Conservation (phyloP, 352 stramenopile genomes). For the Phytophthora cactorum region DNA sequence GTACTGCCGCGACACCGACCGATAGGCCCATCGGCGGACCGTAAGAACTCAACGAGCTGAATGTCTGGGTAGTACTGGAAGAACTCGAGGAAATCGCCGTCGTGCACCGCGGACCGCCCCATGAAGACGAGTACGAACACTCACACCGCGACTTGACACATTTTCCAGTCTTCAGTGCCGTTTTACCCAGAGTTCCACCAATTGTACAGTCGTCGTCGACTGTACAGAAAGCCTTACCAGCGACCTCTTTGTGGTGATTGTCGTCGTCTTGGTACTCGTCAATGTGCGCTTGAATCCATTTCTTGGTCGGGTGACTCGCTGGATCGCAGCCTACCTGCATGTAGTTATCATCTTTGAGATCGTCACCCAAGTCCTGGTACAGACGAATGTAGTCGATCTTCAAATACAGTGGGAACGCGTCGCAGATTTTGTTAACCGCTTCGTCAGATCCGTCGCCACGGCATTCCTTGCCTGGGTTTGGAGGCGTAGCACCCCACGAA, state of each 20-base stretch:
- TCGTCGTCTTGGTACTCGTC: slow-evolving; percentile 47
- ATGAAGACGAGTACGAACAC: slow-evolving; percentile 43
- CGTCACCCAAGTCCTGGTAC: slow-evolving; percentile 66
- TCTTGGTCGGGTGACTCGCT: slow-evolving; percentile 42
- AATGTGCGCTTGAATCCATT: slow-evolving; percentile 50
- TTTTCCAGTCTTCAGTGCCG: slow-evolving; percentile 35
- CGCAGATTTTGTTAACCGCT: slow-evolving; percentile 43
- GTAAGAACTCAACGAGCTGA: slow-evolving; percentile 25
- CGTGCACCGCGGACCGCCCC: slow-evolving; percentile 61
- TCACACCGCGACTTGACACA: slow-evolving; percentile 51
- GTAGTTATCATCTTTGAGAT: slow-evolving; percentile 29
- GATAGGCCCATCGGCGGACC: slow-evolving; percentile 43
- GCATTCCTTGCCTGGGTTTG: slow-evolving; percentile 42
- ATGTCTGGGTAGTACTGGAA: slow-evolving; percentile 33
- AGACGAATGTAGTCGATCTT: slow-evolving; percentile 89
- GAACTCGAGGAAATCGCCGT: slow-evolving; percentile 32
- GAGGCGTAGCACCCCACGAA: slow-evolving; percentile 46
- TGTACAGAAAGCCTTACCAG: slow-evolving; percentile 42
- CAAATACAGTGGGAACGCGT: slow-evolving; percentile 59
- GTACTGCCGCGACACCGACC: slow-evolving; percentile 34
- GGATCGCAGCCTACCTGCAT: slow-evolving; percentile 49
- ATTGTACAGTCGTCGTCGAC: slow-evolving; percentile 50
- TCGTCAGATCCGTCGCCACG: slow-evolving; percentile 31
- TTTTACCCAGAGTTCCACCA: slow-evolving; percentile 20
- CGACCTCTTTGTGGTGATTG: slow-evolving; percentile 39